phyloP scores from a whole-genome alignment of 2,329 filamentous ascomycete species.

The Colletotrichum agaves region DNA sequence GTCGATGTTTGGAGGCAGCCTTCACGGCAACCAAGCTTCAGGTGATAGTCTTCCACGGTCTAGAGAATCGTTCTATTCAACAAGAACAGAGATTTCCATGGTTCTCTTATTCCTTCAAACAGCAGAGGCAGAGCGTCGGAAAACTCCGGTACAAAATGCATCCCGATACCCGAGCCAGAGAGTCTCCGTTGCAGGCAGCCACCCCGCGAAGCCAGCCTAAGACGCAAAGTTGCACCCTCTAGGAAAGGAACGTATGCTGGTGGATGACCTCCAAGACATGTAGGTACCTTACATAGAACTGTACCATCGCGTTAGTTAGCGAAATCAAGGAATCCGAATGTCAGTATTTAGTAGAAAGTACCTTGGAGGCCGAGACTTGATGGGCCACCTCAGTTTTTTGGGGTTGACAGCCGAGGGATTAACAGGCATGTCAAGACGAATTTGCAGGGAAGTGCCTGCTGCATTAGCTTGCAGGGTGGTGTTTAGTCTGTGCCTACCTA shows the following conservation, averaged over 20 bases:
- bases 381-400: neutral
- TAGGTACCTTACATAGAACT: neutral
- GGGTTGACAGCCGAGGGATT: neutral
- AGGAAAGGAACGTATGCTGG: neutral
- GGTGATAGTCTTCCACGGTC: no score
- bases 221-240: neutral
- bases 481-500: constrained; percentile 12
- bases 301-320: neutral
- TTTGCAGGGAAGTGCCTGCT: constrained; percentile 17
- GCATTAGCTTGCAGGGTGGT: constrained; percentile 7
- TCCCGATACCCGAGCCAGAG: neutral
- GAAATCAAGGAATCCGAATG: constrained; percentile 5
- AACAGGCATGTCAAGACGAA: constrained; percentile 1
- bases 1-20: neutral
- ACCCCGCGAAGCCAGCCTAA: neutral
- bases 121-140: no score
- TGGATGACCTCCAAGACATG: neutral
- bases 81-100: no score
- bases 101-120: no score
- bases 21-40: neutral
- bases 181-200: constrained; percentile 2
- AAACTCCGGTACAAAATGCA: no score
- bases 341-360: constrained; percentile 2
- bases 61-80: no score
- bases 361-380: neutral